Conservation (phyloP, 1,284 basidiomycete genomes). For the Cutaneotrichosporon cavernicola region DNA sequence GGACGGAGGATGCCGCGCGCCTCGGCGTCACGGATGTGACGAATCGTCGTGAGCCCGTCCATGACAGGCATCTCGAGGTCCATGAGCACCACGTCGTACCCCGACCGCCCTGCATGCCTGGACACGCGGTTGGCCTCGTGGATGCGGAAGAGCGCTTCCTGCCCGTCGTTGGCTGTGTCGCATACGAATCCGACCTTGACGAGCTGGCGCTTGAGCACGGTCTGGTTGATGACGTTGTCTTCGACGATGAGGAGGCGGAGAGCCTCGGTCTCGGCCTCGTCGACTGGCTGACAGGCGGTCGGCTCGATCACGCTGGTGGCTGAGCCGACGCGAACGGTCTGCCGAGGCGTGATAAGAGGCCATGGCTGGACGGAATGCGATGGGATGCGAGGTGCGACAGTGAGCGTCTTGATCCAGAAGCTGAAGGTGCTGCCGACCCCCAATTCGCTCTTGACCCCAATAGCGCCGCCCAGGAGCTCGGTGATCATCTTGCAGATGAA, state of each 20-base stretch:
- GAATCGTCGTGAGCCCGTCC: conserved; percentile 49
- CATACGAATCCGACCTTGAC: conserved; percentile 47
- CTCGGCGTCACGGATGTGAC: conserved; percentile 41
- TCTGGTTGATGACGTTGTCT: conserved; percentile 56
- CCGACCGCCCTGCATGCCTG: neutral
- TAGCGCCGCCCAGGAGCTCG: conserved; percentile 47
- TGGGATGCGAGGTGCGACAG: neutral
- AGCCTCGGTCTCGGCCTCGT: neutral
- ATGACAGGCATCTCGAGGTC: conserved; percentile 47
- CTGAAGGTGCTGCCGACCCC: conserved; percentile 49
- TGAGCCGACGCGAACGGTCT: neutral
- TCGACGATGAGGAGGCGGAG: conserved; percentile 47
- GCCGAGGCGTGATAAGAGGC: neutral
- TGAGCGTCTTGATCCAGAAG: conserved; percentile 50
- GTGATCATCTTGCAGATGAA: conserved; percentile 50
- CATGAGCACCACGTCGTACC: conserved; percentile 32
- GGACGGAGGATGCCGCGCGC: conserved; percentile 30
- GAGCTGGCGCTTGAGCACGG: conserved; percentile 53
- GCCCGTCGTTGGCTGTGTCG: conserved; percentile 50
- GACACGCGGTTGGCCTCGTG: conserved; percentile 6
- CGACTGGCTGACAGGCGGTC: no score
- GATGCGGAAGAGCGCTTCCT: conserved; percentile 45
- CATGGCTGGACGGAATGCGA: neutral
- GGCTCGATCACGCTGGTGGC: neutral
- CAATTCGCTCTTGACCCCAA: conserved; percentile 43